Evolutionary conservation across 495 filamentous ascomycete genomes (phyloP), one percentile per base, ranked within the genome.

Genomic region (Aspergillus asperescens): DNA sequence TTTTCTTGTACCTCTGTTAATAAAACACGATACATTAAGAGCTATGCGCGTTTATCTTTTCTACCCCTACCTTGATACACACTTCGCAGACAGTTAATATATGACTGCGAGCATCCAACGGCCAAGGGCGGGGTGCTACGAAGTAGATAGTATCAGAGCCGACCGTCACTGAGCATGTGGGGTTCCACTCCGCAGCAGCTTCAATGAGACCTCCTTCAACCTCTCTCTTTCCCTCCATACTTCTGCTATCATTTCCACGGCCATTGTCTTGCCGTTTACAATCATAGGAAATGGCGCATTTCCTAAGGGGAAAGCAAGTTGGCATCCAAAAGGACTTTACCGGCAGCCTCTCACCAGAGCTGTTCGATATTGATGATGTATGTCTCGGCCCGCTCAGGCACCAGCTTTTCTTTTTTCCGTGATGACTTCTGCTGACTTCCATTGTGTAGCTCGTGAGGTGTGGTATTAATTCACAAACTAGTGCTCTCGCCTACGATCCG

Each of bases 291-390:
- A 94, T 93, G 90, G 83, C 89, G 34, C 82, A 86, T 57, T 92
- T 96, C 66, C 69, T 98, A 57, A 79, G 93, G 55, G 86, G 88
- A 31, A 95, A 93, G 77, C 93, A 98, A 75, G 82, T 89, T 48
- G 93, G 93, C 49, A 84, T 98, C 47, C 86, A 89, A 63, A 87
- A 81, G 66, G 93, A 97, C 71, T 78, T 98, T 29, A 95, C 92
- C 22, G 82, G 86, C 10, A 84, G 84, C 43, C 78, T 96, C 47
- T 72, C 78, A 31, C 79, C 88, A 22, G 85, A 85, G 38, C 63
- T 87, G 15, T 96, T 96, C 65, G 69, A 80, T 45, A 80, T 90
- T 18, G 93, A 96, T 64, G 88, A 96, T 63, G 83, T 87, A 74
- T 53, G 68, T 62, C 62, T 62, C 68, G 66, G 57, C 62, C 41